A percentile compares a stretch with the other conserved stretches of the same genome.
Evolutionary conservation across 345 rosid genomes (phyloP).

Genomic region (Odontarrhena argentea): DNA sequence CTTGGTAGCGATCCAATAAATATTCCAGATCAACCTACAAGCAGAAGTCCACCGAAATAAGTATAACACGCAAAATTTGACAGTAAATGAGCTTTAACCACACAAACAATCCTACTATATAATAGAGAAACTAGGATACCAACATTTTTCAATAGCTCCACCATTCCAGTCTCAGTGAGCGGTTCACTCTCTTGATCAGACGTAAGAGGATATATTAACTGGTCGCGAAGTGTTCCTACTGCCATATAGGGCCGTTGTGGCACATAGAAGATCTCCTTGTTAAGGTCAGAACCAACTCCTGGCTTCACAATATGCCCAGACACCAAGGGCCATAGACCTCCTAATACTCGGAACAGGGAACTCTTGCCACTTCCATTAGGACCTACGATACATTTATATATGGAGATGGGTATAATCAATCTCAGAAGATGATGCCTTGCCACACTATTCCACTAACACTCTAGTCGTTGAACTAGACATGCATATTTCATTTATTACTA

Average conservation of each 20-base stretch:
- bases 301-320: conserved; percentile 96
- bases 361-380: conserved; percentile 99
- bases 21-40: conserved; percentile 92
- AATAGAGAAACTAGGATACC: conserved; percentile 30
- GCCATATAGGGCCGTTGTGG: conserved; percentile 99
- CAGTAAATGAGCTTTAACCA: conserved; percentile 20
- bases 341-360: conserved; percentile 97
- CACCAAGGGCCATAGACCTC: conserved; percentile 98
- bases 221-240: conserved; percentile 95
- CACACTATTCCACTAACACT: conserved; percentile 9
- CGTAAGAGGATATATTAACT: conserved; percentile 96
- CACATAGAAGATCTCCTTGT: conserved; percentile 96
- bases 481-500: conserved; percentile 12
- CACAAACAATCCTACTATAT: conserved; percentile 22
- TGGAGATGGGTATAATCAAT: conserved; percentile 9
- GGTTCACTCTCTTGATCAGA: conserved; percentile 65
- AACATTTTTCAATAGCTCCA: conserved; percentile 91
- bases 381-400: conserved; percentile 54
- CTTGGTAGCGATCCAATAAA: conserved; percentile 87
- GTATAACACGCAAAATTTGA: conserved; percentile 5
- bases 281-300: conserved; percentile 97
- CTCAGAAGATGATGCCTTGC: conserved; percentile 16
- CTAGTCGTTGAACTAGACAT: conserved; percentile 11
- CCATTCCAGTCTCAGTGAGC: conserved; percentile 77
- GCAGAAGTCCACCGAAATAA: conserved; percentile 23